A percentile compares a stretch with the other conserved stretches of the same genome.
Evolutionary conservation across 2,329 filamentous ascomycete genomes (phyloP).

Genomic region (Aspergillus aculeatus): DNA sequence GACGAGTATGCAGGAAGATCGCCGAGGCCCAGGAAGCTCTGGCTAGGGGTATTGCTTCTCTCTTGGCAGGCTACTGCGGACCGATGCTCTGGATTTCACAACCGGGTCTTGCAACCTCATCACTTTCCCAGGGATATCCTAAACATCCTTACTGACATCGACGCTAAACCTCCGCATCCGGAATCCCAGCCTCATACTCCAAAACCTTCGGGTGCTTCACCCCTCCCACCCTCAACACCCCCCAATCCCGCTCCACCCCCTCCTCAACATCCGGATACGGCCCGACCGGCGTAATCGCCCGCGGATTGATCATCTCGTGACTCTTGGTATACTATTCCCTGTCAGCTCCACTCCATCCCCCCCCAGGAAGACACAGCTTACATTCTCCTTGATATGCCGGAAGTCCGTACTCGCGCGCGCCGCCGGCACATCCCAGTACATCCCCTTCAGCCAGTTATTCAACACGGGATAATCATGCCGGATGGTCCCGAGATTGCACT

Average conservation of each 20-base stretch:
- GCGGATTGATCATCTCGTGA: slow-evolving; percentile 59
- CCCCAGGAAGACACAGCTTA: slow-evolving; percentile 29
- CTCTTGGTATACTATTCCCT: slow-evolving; percentile 53
- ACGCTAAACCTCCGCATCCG: background rate
- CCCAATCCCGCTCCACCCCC: slow-evolving; percentile 51
- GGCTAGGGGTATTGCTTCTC: too few relatives aligned
- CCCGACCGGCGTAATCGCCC: slow-evolving; percentile 61
- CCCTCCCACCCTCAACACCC: slow-evolving; percentile 41
- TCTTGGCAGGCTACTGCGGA: too few relatives aligned
- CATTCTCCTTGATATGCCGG: slow-evolving; percentile 66
- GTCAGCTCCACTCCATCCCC: background rate
- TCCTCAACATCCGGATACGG: slow-evolving; percentile 60
- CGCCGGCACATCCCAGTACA: slow-evolving; percentile 58
- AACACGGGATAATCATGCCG: slow-evolving; percentile 60
- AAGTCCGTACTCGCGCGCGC: slow-evolving; percentile 63
- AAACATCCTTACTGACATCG: background rate
- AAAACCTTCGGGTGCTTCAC: slow-evolving; percentile 11
- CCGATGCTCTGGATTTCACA: too few relatives aligned
- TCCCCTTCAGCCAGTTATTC: slow-evolving; percentile 59
- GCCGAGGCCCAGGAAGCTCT: too few relatives aligned
- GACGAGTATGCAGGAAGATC: too few relatives aligned
- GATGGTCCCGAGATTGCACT: slow-evolving; percentile 62
- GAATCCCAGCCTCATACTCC: slow-evolving; percentile 7
- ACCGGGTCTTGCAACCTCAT: too few relatives aligned
- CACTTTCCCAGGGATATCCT: background rate